Base-by-base conservation (phyloP, 2,329 filamentous ascomycete genomes). In the Venturia asperata region DNA sequence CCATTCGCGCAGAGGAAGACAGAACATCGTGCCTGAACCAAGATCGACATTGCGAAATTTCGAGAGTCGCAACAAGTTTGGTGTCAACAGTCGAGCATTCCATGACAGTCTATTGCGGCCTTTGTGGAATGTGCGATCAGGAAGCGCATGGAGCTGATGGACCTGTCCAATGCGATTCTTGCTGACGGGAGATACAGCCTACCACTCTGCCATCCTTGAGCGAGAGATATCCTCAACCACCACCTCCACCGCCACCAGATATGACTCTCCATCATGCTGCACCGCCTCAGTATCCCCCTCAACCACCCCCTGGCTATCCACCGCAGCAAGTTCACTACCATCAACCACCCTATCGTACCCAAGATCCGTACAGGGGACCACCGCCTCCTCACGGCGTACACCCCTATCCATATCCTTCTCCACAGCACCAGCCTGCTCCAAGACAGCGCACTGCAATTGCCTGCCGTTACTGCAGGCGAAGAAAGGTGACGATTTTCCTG, bases 361-460 rank as follows among this genome's bases (percentile, higher is more conserved):
- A 65, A 77, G 79, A 70, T 41, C 77, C 80, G 68, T 77, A 75
- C 72, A 67, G 70, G 47, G 30, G 80, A 80, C 69, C 78, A 77
- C 63, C 73, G 79, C 65, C 78, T 52, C 79, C 79, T 65, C 75
- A 77, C 66, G 75, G 77, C 42, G 76, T 80, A 76, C 80, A 79
- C 70, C 69, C 74, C 76, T 80, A 79, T 70, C 69, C 74, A 66
- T 67, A 74, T 58, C 74, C 79, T 66, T 74, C 76, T 61, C 55
- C 71, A 75, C 67, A 74, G 74, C 67, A 73, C 74, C 67, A 71
- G 69, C 68, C 74, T 42, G 83, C 83, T n/a, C 83, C 83, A 19
- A 79, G 83, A 65, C 83, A 85, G 72, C 77, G 83, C 68, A 85
- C 83, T 63, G 83, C 83, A 64, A 85, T 85, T 72, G 83, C 83